A percentile compares a stretch with the other conserved stretches of the same genome.
Conservation (phyloP, 177 flowering plant species). For the Telopea speciosissima region DNA sequence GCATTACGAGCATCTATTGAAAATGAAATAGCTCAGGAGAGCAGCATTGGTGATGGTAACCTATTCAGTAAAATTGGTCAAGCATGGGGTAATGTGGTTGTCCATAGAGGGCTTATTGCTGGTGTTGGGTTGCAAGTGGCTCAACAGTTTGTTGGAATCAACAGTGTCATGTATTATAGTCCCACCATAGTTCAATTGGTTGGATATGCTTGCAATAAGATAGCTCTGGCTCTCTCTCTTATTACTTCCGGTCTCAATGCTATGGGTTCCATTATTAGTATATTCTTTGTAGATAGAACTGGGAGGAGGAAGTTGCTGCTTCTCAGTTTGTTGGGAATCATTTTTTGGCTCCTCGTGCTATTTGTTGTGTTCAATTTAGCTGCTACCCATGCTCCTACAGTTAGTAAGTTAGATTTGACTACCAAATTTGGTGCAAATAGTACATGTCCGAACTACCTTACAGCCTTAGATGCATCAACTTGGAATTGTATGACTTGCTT, state of each 20-base stretch:
- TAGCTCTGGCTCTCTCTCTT: constrained; percentile 71
- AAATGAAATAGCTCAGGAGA: constrained; percentile 38
- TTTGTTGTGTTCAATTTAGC: constrained; percentile 36
- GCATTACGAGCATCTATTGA: constrained; percentile 41
- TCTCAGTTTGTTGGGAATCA: constrained; percentile 56
- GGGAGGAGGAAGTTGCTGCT: constrained; percentile 69
- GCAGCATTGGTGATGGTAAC: constrained; percentile 18
- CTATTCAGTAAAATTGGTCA: constrained; percentile 26
- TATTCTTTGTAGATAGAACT: constrained; percentile 47
- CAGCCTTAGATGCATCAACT: constrained; percentile 19
- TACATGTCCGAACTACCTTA: constrained; percentile 39
- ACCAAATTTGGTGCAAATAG: constrained; percentile 40
- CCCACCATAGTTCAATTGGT: constrained; percentile 79
- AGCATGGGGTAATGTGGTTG: constrained; percentile 34
- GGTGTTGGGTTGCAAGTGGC: constrained; percentile 71
- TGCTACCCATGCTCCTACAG: constrained; percentile 35
- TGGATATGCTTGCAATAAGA: constrained; percentile 65
- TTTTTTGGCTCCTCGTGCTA: constrained; percentile 39
- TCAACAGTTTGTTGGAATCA: constrained; percentile 78
- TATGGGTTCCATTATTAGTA: constrained; percentile 54
- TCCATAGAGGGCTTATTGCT: constrained; percentile 58
- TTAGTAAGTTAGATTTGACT: constrained; percentile 29
- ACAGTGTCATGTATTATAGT: constrained; percentile 82
- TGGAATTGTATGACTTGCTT: constrained; percentile 78
- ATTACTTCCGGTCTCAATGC: constrained; percentile 72